Percentiles rank a stretch among this genome's conserved stretches.
Conservation (phyloP, 208 protist species). For the Acanthamoeba lenticulata region DNA sequence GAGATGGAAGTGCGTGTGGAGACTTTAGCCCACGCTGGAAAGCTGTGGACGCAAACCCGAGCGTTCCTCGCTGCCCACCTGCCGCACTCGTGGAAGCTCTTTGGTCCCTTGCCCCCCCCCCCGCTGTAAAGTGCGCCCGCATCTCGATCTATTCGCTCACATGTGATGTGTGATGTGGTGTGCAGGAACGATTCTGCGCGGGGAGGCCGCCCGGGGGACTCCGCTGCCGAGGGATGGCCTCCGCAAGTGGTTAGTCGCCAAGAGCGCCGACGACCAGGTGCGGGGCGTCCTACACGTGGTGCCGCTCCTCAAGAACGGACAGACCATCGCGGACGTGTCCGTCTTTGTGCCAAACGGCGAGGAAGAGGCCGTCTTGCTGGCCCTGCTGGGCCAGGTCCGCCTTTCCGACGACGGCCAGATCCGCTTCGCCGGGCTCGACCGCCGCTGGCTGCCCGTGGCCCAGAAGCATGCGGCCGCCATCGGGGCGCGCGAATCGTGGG, state of each 20-base stretch:
- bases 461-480: neutral
- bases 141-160: too few relatives aligned
- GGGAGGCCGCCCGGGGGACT: neutral
- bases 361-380: neutral
- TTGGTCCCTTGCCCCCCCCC: neutral
- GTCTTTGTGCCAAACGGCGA: neutral
- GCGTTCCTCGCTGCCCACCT: neutral
- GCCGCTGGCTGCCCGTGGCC: neutral
- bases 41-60: neutral
- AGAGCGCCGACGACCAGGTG: neutral
- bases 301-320: neutral
- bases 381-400: neutral
- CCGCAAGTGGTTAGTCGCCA: constrained; percentile 7
- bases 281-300: neutral
- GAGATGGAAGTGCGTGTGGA: too few relatives aligned
- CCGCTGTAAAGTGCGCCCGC: neutral
- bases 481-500: neutral
- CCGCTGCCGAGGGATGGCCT: neutral
- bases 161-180: neutral
- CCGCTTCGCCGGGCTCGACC: neutral
- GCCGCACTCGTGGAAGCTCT: constrained; percentile 28
- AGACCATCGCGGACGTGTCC: neutral
- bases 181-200: neutral
- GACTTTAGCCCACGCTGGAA: too few relatives aligned
- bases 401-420: neutral